Evolutionary conservation across 768 basidiomycete species (phyloP).

Genomic region (Psilocybe sp.): DNA sequence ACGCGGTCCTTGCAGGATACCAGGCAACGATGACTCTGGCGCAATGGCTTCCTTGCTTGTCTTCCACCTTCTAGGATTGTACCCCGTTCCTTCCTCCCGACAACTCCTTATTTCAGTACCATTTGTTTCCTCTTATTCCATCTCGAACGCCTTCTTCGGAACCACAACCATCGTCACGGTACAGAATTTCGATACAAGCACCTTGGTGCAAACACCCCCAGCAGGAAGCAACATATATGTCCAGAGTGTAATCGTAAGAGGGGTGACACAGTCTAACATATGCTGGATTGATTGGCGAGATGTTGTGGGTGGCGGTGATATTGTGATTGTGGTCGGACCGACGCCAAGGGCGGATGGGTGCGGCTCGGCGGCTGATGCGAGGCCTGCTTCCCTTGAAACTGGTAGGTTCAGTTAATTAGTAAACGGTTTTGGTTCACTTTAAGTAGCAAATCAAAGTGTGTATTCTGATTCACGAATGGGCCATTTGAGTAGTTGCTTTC

Average conservation of each 20-base stretch:
- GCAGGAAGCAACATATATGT: slow-evolving; percentile 40
- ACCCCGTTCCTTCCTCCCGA: slow-evolving; percentile 43
- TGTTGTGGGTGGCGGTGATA: slow-evolving; percentile 39
- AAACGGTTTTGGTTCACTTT: too few relatives aligned
- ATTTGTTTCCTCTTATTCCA: slow-evolving; percentile 41
- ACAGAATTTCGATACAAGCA: slow-evolving; percentile 34
- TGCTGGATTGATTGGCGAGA: slow-evolving; percentile 46
- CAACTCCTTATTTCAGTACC: slow-evolving; percentile 49
- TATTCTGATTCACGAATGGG: too few relatives aligned
- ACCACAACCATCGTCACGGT: slow-evolving; percentile 42
- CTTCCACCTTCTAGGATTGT: slow-evolving; percentile 50
- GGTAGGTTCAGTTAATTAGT: slow-evolving; percentile 35
- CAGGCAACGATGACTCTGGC: slow-evolving; percentile 52
- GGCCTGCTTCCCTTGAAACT: slow-evolving; percentile 38
- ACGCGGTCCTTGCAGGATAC: slow-evolving; percentile 29
- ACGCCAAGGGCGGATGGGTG: slow-evolving; percentile 40
- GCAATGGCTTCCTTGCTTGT: slow-evolving; percentile 50
- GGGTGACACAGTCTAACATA: slow-evolving; percentile 28
- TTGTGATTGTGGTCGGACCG: slow-evolving; percentile 42
- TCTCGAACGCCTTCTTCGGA: slow-evolving; percentile 35
- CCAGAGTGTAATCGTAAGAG: slow-evolving; percentile 42
- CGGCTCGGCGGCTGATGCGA: slow-evolving; percentile 25
- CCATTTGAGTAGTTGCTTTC: too few relatives aligned
- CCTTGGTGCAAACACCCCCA: slow-evolving; percentile 34
- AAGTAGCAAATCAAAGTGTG: too few relatives aligned